These are phyloP conservation scores for Chlorencoelia australis DNA, from an alignment of 2,329 filamentous ascomycete genomes.

Conservation along the genomic window DNA sequence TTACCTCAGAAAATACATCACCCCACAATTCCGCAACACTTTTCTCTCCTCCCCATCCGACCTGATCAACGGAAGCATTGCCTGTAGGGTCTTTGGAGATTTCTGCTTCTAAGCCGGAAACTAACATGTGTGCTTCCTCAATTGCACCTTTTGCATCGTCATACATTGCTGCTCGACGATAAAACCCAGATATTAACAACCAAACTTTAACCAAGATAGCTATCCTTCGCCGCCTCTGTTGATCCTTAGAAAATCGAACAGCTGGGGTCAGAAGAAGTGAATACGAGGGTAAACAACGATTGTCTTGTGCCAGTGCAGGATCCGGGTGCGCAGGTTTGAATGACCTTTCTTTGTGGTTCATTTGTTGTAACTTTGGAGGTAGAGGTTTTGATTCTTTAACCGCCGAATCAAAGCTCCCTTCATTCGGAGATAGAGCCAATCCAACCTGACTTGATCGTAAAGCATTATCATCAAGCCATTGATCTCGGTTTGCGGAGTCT, in stretches of 20 bases:
- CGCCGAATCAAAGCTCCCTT: not conserved
- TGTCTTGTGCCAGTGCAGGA: slow-evolving; percentile 12
- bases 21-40: slow-evolving; percentile 77
- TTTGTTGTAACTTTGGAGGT: slow-evolving; percentile 20
- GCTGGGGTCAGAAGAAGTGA: slow-evolving; percentile 16
- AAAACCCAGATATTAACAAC: slow-evolving; percentile 83
- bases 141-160: slow-evolving; percentile 74
- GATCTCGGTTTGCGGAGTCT: slow-evolving; percentile 31
- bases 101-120: slow-evolving; percentile 60
- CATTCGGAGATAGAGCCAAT: slow-evolving; percentile 7
- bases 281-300: too few relatives aligned
- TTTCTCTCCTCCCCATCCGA: slow-evolving; percentile 70
- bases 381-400: slow-evolving; percentile 10
- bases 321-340: slow-evolving; percentile 10
- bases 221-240: slow-evolving; percentile 39
- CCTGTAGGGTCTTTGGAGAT: slow-evolving; percentile 52
- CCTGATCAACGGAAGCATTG: slow-evolving; percentile 49
- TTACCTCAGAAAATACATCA: slow-evolving; percentile 73
- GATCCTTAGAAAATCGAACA: slow-evolving; percentile 41
- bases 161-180: slow-evolving; percentile 68
- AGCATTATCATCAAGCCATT: slow-evolving; percentile 26
- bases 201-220: slow-evolving; percentile 66
- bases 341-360: slow-evolving; percentile 17
- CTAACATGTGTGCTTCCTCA: slow-evolving; percentile 70
- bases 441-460: slow-evolving; percentile 5